phyloP scores from a whole-genome alignment of 192 early-diverging fungal genomes.

The Coemansia sp. region DNA sequence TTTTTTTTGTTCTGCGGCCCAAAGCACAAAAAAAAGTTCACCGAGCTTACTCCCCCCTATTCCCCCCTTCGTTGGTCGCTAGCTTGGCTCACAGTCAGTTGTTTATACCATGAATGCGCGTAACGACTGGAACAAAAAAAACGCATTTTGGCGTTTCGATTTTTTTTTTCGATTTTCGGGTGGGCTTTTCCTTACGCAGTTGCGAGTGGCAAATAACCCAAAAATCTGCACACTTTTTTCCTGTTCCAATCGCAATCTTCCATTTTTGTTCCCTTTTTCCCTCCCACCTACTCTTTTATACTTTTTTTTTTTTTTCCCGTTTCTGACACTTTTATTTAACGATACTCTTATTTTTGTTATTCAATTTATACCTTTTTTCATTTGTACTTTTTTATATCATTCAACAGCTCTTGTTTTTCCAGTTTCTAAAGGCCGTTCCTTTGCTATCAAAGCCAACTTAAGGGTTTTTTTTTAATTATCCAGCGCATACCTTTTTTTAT shows the following conservation, averaged over 20 bases:
- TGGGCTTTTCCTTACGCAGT: neutral
- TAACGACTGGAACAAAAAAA: neutral
- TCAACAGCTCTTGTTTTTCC: neutral
- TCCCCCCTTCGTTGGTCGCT: neutral
- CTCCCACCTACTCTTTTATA: conserved; percentile 7
- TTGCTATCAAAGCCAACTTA: too few relatives aligned
- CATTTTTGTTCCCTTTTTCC: conserved; percentile 11
- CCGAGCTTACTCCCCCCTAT: neutral
- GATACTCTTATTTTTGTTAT: conserved; percentile 10
- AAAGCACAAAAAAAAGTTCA: too few relatives aligned
- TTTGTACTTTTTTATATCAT: neutral
- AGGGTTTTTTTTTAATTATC: neutral
- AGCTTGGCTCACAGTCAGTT: neutral
- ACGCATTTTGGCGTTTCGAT: neutral
- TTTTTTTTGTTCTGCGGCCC: neutral
- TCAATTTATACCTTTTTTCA: conserved; percentile 6
- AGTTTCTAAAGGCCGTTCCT: too few relatives aligned
- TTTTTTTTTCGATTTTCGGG: neutral
- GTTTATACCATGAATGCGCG: neutral
- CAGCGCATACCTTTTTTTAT: neutral
- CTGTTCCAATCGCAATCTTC: neutral
- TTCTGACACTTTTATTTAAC: conserved; percentile 1
- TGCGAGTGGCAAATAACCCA: neutral
- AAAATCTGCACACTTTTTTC: neutral
- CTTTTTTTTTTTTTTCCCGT: conserved; percentile 6